Conservation (phyloP, 2,329 filamentous ascomycete species). For the Verticillium albo-atrum region DNA sequence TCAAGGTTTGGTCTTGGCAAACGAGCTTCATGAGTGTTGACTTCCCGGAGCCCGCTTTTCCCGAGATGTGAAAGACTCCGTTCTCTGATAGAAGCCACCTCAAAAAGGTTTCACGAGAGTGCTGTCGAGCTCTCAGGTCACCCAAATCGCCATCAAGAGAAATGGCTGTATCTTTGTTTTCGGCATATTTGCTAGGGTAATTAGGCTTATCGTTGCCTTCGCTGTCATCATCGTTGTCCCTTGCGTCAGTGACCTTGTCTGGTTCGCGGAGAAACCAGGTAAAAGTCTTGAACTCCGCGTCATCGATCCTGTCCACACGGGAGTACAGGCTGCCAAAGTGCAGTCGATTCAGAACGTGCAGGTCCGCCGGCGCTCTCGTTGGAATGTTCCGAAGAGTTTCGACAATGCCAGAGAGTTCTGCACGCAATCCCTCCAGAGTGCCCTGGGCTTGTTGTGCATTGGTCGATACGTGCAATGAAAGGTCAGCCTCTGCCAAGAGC, state of each 20-base stretch:
- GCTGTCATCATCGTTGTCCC: background rate
- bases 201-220: background rate
- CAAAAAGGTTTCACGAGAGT: background rate
- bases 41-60: slow-evolving; percentile 13
- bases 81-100: slow-evolving; percentile 1
- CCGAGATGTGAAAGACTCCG: slow-evolving; percentile 5
- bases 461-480: background rate
- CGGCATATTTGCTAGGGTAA: background rate
- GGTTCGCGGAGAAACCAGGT: background rate
- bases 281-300: background rate
- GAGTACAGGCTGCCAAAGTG: background rate
- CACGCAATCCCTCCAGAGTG: background rate
- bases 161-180: no score
- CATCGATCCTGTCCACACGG: background rate
- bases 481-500: background rate
- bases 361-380: background rate
- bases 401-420: background rate
- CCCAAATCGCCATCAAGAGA: background rate
- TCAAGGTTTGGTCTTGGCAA: background rate
- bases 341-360: background rate
- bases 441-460: background rate
- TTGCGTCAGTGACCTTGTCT: background rate
- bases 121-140: no score
- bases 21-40: slow-evolving; percentile 4
- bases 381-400: background rate